These are phyloP conservation scores for Mycosphaerella sp. DNA, from an alignment of 2,329 filamentous ascomycete genomes.

Conservation along the genomic window DNA sequence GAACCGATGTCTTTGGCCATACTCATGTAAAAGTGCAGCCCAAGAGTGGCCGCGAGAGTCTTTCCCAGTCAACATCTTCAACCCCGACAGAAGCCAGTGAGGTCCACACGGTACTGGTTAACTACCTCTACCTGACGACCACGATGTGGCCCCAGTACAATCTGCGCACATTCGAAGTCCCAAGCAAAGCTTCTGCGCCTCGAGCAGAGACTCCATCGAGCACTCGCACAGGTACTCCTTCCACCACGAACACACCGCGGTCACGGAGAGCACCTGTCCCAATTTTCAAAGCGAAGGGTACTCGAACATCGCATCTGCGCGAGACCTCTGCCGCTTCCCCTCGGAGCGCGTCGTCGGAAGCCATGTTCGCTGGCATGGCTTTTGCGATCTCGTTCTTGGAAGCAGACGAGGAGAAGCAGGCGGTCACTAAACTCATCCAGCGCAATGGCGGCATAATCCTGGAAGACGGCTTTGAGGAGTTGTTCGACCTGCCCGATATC, in stretches of 20 bases:
- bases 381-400: slow-evolving; percentile 75
- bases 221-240: slow-evolving; percentile 31
- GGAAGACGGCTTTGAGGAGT: slow-evolving; percentile 67
- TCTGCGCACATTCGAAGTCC: slow-evolving; percentile 34
- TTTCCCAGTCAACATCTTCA: slow-evolving; percentile 15
- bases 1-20: slow-evolving; percentile 40
- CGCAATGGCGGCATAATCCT: slow-evolving; percentile 68
- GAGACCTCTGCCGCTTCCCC: slow-evolving; percentile 25
- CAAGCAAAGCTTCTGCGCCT: neutral
- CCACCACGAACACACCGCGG: slow-evolving; percentile 45
- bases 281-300: slow-evolving; percentile 9
- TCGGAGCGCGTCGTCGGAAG: slow-evolving; percentile 2
- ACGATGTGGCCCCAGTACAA: slow-evolving; percentile 40
- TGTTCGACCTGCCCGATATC: slow-evolving; percentile 56
- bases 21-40: slow-evolving; percentile 36
- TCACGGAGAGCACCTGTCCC: slow-evolving; percentile 37
- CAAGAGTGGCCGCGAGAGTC: slow-evolving; percentile 36
- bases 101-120: slow-evolving; percentile 36
- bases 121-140: slow-evolving; percentile 40
- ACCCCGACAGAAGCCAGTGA: slow-evolving; percentile 19
- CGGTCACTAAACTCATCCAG: slow-evolving; percentile 57
- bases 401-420: slow-evolving; percentile 52
- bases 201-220: slow-evolving; percentile 9
- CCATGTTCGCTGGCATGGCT: slow-evolving; percentile 70
- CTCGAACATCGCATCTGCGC: slow-evolving; percentile 20